Evolutionary conservation across 305 asterid species (phyloP).

Genomic region (Fraxinus nigra): DNA sequence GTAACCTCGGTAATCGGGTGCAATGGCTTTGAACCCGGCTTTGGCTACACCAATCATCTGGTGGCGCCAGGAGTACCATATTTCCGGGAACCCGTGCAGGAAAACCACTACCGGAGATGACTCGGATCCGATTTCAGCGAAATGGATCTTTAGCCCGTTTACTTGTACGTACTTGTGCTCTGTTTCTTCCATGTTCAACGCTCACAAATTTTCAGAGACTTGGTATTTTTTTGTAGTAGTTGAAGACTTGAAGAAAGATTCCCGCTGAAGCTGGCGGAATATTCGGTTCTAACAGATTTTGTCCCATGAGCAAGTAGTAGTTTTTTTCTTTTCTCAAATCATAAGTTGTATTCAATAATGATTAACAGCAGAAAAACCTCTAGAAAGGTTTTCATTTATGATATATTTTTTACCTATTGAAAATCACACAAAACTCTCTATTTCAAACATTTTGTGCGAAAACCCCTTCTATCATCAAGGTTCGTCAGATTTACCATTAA

Average conservation of each 20-base stretch:
- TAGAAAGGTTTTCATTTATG: no score
- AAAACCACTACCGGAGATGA: constrained; percentile 39
- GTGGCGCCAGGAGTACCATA: constrained; percentile 66
- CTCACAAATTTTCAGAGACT: not conserved
- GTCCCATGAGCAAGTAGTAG: not conserved
- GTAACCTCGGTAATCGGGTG: constrained; percentile 58
- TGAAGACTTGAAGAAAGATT: not conserved
- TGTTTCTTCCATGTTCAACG: constrained; percentile 38
- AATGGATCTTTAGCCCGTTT: constrained; percentile 44
- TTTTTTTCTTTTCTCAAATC: not conserved
- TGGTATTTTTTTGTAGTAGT: not conserved
- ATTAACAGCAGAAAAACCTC: no score
- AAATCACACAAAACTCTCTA: no score
- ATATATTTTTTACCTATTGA: no score
- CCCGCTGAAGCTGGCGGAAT: not conserved
- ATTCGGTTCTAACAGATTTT: not conserved
- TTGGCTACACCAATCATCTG: constrained; percentile 50
- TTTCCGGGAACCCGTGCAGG: constrained; percentile 61
- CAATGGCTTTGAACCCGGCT: constrained; percentile 48
- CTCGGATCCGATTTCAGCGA: constrained; percentile 41
- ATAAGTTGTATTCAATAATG: no score
- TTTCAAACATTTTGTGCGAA: no score
- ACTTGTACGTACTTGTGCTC: constrained; percentile 38
- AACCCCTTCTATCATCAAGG: no score
- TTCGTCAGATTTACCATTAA: no score